Evolutionary conservation across 495 filamentous ascomycete genomes (phyloP), one percentile per base, ranked within the genome.

Genomic region (Letharia columbiana): DNA sequence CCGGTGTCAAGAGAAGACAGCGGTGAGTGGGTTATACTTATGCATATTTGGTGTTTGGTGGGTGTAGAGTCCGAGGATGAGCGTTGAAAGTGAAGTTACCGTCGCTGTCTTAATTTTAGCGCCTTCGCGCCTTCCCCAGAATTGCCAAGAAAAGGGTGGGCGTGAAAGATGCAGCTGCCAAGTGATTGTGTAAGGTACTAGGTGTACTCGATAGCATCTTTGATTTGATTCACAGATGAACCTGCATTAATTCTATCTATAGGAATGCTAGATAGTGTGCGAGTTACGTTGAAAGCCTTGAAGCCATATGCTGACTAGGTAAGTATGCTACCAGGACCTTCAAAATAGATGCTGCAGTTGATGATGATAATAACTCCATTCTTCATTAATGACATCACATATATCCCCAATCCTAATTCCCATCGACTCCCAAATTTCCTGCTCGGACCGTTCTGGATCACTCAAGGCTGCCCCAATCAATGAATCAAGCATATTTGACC

Each of bases 401-500:
- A 7, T 17, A 18, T 12, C 15, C 12, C 31, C 23, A 9, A 59
- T 49, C 54, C 35, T 31, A 23, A n/a, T 2, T 7, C 44, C 58
- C 42, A 64, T 41, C 44, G 17, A 63, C 13, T 35, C 62, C 66
- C 33, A n/a, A 49, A 11, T 44, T 47, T 39, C 61, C 39, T 59
- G 35, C 61, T 33, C 8, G 12, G 31, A 11, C 17, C 59, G 9
- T 42, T 56, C 37, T 39, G 17, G 40, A 42, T 45, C 31, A 7
- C 31, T 28, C 37, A 23, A 60, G 13, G 40, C 7, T 35, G 40
- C 7, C 23, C 45, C 41, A 35, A 37, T 40, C 18, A 8, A 49
- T 50, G 18, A 7, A 49, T 67, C 44, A 70, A 59, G 63, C 59
- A 39, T 68, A 70, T 41, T 70, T 70, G 31, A 68, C 66, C n/a